Evolutionary conservation across 306 rosid species (phyloP).

Genomic region (Sindora glabra): DNA sequence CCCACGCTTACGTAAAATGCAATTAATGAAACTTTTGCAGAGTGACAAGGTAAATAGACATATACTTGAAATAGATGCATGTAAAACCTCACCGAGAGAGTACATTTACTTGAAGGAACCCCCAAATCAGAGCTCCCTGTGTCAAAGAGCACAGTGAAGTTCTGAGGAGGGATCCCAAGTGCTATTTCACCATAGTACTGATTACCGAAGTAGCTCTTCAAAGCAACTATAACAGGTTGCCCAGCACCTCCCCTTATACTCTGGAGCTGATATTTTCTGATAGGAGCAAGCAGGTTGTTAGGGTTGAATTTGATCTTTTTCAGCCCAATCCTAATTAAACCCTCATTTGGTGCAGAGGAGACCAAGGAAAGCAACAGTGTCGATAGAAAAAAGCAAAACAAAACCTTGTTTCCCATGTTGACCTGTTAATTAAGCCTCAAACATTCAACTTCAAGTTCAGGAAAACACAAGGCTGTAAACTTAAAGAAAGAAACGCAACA

Average conservation of each 20-base stretch:
- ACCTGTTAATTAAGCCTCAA: slow-evolving; percentile 38
- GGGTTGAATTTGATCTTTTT: slow-evolving; percentile 44
- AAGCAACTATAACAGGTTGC: slow-evolving; percentile 38
- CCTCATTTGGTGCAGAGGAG: slow-evolving; percentile 35
- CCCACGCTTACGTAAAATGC: slow-evolving; percentile 20
- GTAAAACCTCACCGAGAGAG: slow-evolving; percentile 67
- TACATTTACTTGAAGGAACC: slow-evolving; percentile 80
- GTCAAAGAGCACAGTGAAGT: slow-evolving; percentile 78
- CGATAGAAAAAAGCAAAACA: slow-evolving; percentile 38
- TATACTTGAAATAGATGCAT: too few relatives aligned
- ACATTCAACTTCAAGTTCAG: neutral
- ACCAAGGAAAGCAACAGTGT: slow-evolving; percentile 40
- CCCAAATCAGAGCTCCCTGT: slow-evolving; percentile 93
- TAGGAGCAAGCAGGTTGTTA: slow-evolving; percentile 29
- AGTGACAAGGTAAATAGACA: neutral
- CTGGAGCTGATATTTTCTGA: slow-evolving; percentile 29
- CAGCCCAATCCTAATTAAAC: slow-evolving; percentile 65
- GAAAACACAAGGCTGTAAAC: neutral
- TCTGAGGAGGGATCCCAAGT: slow-evolving; percentile 85
- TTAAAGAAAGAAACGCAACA: too few relatives aligned
- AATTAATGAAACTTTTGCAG: neutral
- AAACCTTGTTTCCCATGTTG: slow-evolving; percentile 40
- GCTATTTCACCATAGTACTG: slow-evolving; percentile 84
- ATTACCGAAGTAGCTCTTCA: slow-evolving; percentile 87
- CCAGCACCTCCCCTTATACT: slow-evolving; percentile 21